These are phyloP conservation scores for Solanum chiquidenum DNA, from an alignment of 257 asterid genomes.

Conservation along the genomic window DNA sequence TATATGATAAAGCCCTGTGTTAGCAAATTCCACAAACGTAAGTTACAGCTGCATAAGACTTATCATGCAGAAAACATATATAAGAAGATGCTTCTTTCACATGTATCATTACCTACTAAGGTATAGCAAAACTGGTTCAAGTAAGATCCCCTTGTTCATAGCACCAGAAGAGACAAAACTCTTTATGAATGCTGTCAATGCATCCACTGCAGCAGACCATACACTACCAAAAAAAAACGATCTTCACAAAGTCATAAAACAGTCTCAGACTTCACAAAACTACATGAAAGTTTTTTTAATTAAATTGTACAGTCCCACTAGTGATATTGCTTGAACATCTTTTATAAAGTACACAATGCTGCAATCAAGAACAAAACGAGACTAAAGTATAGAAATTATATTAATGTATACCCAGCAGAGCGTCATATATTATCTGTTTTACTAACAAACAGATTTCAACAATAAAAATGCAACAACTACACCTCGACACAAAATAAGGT, in stretches of 20 bases:
- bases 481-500: background rate
- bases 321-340: background rate
- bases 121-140: constrained; percentile 89
- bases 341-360: background rate
- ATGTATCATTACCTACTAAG: constrained; percentile 49
- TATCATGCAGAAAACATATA: background rate
- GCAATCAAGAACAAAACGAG: background rate
- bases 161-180: constrained; percentile 75
- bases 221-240: constrained; percentile 45
- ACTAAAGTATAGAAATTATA: background rate
- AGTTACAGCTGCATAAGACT: background rate
- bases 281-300: background rate
- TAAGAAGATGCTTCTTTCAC: background rate
- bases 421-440: background rate
- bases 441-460: background rate
- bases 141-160: constrained; percentile 57
- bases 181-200: constrained; percentile 70
- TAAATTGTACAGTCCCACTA: background rate
- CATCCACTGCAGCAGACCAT: constrained; percentile 93
- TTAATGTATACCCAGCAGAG: background rate
- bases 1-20: constrained; percentile 67
- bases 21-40: constrained; percentile 9
- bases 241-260: background rate
- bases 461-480: background rate
- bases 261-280: background rate